Evolutionary conservation across 2,329 filamentous ascomycete species (phyloP).

Genomic region (Penicillium sp.): DNA sequence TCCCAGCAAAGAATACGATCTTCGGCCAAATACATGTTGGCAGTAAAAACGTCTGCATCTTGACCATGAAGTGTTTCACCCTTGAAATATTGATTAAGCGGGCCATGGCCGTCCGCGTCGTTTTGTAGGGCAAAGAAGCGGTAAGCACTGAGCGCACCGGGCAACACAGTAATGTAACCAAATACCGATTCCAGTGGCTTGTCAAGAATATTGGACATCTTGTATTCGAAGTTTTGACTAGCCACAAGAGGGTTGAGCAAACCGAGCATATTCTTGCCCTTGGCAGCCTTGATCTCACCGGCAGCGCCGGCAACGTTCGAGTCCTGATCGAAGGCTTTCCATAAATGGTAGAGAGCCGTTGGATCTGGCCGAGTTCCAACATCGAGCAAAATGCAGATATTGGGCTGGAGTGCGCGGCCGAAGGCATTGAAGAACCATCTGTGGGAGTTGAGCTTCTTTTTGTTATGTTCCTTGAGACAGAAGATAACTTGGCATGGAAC

Average conservation of each 20-base stretch:
- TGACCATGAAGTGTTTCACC: slow-evolving; percentile 95
- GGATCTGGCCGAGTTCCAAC: slow-evolving; percentile 89
- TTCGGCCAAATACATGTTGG: slow-evolving; percentile 98
- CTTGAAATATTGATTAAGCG: slow-evolving; percentile 98
- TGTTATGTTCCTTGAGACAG: slow-evolving; percentile 95
- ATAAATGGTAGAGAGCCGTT: slow-evolving; percentile 93
- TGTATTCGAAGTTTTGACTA: slow-evolving; percentile 99
- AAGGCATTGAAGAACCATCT: slow-evolving; percentile 99
- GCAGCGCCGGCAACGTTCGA: slow-evolving; percentile 96
- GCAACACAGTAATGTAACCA: slow-evolving; percentile 95
- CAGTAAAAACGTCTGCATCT: slow-evolving; percentile 94
- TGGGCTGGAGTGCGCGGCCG: slow-evolving; percentile 85
- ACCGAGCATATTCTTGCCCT: slow-evolving; percentile 78
- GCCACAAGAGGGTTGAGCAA: slow-evolving; percentile 92
- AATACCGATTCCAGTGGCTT: slow-evolving; percentile 97
- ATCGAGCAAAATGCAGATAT: slow-evolving; percentile 94
- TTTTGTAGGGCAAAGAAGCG: slow-evolving; percentile 95
- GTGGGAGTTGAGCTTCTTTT: slow-evolving; percentile 97
- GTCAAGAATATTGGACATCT: slow-evolving; percentile 98
- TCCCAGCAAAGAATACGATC: slow-evolving; percentile 99
- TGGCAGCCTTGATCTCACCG: slow-evolving; percentile 96
- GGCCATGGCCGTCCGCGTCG: slow-evolving; percentile 91
- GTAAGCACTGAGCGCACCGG: slow-evolving; percentile 91
- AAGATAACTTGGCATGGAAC: slow-evolving; percentile 98
- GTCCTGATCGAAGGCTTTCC: slow-evolving; percentile 98